These are phyloP conservation scores for Starmerella vitae DNA, from an alignment of 805 yeast genomes.

Conservation along the genomic window DNA sequence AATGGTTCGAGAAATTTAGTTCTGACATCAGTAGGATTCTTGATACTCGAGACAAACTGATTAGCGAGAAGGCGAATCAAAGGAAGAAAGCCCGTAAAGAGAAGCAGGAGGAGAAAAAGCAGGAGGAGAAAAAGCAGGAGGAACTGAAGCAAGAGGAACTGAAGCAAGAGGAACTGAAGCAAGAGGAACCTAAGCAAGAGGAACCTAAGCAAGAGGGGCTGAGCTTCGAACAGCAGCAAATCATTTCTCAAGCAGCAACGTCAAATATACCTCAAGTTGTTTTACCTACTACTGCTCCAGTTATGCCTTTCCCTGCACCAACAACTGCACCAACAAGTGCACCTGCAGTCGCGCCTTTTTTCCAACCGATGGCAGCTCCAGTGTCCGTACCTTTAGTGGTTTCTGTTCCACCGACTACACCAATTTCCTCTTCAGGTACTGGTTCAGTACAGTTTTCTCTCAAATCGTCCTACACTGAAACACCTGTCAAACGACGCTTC, in stretches of 20 bases:
- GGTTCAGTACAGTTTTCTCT: background rate
- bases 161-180: background rate
- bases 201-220: background rate
- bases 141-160: background rate
- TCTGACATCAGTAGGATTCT: constrained; percentile 7
- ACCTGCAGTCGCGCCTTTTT: background rate
- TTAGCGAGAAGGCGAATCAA: constrained; percentile 11
- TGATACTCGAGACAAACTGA: constrained; percentile 11
- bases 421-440: background rate
- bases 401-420: background rate
- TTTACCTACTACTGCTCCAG: background rate
- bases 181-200: background rate
- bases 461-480: background rate
- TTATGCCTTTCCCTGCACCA: background rate
- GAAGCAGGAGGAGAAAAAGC: background rate
- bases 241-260: background rate
- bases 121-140: background rate
- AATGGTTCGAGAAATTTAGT: constrained; percentile 11
- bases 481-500: constrained; percentile 9
- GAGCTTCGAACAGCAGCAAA: background rate
- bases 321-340: background rate
- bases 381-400: background rate
- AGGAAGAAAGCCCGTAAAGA: constrained; percentile 6
- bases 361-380: background rate
- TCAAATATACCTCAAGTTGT: background rate